Conservation (phyloP, 768 basidiomycete species). For the Leccinum fibrillosum region DNA sequence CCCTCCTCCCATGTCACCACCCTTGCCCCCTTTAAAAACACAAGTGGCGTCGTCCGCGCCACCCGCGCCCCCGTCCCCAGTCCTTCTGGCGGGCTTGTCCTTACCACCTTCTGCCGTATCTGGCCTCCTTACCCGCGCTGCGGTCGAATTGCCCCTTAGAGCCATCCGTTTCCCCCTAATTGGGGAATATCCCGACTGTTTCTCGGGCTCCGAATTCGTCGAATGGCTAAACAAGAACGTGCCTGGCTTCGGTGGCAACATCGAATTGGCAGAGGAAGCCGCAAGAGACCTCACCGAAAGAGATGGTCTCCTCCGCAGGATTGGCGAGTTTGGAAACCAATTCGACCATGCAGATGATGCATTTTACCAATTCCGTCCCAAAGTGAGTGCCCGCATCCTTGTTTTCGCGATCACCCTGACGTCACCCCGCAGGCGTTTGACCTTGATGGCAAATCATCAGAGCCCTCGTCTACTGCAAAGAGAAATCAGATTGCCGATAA, state of each 20-base stretch:
- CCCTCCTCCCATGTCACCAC: slow-evolving; percentile 64
- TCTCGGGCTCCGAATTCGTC: slow-evolving; percentile 87
- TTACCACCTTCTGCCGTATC: slow-evolving; percentile 65
- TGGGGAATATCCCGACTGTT: slow-evolving; percentile 83
- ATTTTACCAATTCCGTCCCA: slow-evolving; percentile 59
- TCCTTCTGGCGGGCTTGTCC: slow-evolving; percentile 74
- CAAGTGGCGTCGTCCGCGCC: slow-evolving; percentile 38
- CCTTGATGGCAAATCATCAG: slow-evolving; percentile 24
- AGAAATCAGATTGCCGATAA: slow-evolving; percentile 46
- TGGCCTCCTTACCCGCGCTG: slow-evolving; percentile 66
- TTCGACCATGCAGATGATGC: slow-evolving; percentile 62
- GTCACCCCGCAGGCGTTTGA: slow-evolving; percentile 25
- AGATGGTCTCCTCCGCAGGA: slow-evolving; percentile 58
- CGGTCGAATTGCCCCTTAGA: slow-evolving; percentile 65
- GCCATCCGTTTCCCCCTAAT: slow-evolving; percentile 73
- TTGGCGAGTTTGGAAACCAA: slow-evolving; percentile 81
- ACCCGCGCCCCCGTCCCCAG: slow-evolving; percentile 46
- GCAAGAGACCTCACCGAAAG: slow-evolving; percentile 52
- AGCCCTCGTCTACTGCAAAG: slow-evolving; percentile 21
- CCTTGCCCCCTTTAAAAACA: slow-evolving; percentile 44
- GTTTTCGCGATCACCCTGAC: slow-evolving; percentile 24
- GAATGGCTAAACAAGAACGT: slow-evolving; percentile 80
- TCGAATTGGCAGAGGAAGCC: slow-evolving; percentile 78
- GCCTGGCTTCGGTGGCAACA: slow-evolving; percentile 69
- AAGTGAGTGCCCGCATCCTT: slow-evolving; percentile 42